Base-by-base conservation (phyloP, 1,284 basidiomycete genomes). In the Microbotryomycetes sp. region DNA sequence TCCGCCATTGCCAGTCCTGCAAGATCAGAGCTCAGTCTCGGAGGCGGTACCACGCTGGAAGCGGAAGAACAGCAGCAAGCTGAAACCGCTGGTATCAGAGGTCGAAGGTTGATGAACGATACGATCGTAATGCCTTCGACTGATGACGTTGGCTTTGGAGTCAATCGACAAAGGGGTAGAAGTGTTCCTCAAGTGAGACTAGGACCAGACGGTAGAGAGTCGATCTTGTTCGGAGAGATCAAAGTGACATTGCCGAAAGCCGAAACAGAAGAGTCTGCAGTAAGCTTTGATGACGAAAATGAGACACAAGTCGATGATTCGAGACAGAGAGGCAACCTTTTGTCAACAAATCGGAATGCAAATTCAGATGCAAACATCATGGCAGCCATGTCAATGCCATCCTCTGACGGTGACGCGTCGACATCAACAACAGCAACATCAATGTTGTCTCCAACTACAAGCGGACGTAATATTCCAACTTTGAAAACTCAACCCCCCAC, bases 151-250 rank as follows among this genome's bases (percentile, higher is more conserved):
- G 54, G 47, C 2, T 23, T 45, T 47, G 45, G 29, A 28, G 53
- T 23, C 2, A 29, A 7, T 23, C 52, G 5, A 49, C 42, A 49
- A 36, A 51, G 67, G n/a, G 65, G 67, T 5, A 52, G 67, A 26
- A 62, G 60, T 48, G 67, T 66, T 4, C 65, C 67, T 19, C 67
- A 69, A 6, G 59, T 64, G n/a, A 48, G 67, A 28, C 51, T 66
- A 32, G 67, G 60, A 2, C 58, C 62, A 7, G 67, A 69, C n/a
- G 67, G 67, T 3, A 30, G 65, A 14, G 67, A 66, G 51, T 57
- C 57, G 16, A 62, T 69, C 31, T 56, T 69, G 19, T 66, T 69
- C 26, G 67, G 67, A 30, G 67, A 63, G 50, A 66, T 69, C 31
- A 50, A 66, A 55, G 64, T 66, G 16, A 63, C 62, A 12, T 50